These are phyloP conservation scores for Kwoniella bestiolae DNA, from an alignment of 768 basidiomycete genomes.

Conservation along the genomic window DNA sequence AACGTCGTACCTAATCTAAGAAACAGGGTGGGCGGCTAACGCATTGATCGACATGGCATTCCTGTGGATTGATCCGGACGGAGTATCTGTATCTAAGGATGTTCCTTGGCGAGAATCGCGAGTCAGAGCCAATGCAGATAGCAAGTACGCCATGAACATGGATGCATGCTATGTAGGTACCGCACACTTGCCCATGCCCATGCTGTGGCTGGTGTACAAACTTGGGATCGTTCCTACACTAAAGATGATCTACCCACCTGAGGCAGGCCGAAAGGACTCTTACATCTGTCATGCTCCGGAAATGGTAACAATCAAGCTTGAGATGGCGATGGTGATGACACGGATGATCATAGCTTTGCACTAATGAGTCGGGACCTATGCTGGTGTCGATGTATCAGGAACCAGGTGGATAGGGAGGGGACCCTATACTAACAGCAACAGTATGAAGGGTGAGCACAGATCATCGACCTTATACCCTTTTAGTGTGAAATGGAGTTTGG, in stretches of 20 bases:
- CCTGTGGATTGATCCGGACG: not conserved
- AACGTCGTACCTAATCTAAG: not conserved
- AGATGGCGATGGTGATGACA: not conserved
- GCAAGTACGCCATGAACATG: not conserved
- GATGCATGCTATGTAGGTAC: not conserved
- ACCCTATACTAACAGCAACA: too few relatives aligned
- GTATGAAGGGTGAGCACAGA: too few relatives aligned
- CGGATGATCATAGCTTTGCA: not conserved
- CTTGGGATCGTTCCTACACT: not conserved
- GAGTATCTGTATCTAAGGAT: not conserved
- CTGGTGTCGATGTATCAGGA: not conserved
- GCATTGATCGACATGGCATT: not conserved
- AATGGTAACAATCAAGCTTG: not conserved
- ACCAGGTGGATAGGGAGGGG: not conserved
- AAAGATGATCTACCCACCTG: not conserved
- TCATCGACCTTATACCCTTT: too few relatives aligned
- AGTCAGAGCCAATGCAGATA: not conserved
- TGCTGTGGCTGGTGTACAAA: too few relatives aligned
- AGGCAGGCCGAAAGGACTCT: not conserved
- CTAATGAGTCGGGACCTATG: not conserved
- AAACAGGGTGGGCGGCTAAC: not conserved
- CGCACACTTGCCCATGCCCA: not conserved
- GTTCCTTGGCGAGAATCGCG: not conserved
- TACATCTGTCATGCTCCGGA: not conserved
- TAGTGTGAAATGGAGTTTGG: too few relatives aligned